phyloP scores from a whole-genome alignment of 371 early-diverging fungal genomes.

The Zopfochytrium polystomum region DNA sequence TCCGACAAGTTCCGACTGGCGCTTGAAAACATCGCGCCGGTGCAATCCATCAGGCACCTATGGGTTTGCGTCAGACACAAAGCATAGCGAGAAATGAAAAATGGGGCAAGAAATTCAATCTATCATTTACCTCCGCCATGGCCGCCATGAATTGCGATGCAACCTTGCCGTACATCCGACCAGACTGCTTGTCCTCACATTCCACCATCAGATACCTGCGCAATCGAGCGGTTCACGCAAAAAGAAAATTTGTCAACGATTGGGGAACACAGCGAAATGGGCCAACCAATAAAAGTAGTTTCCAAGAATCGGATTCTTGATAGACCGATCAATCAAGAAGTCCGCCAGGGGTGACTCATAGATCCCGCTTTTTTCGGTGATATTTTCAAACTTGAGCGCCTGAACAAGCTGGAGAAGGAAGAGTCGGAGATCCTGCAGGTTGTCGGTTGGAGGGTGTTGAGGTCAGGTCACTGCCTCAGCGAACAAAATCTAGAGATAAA shows the following conservation, averaged over 20 bases:
- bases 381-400: conserved; percentile 88
- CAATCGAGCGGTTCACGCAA: neutral
- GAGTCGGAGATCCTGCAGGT: conserved; percentile 72
- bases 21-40: conserved; percentile 67
- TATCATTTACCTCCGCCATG: conserved; percentile 55
- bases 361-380: conserved; percentile 34
- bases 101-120: neutral
- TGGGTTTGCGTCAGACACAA: no score
- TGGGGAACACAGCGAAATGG: neutral
- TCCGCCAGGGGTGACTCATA: conserved; percentile 75
- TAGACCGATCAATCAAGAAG: conserved; percentile 82
- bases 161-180: conserved; percentile 84
- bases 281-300: conserved; percentile 87
- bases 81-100: neutral
- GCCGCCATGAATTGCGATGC: conserved; percentile 73
- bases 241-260: no score
- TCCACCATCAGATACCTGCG: conserved; percentile 93
- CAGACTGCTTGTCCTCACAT: conserved; percentile 59
- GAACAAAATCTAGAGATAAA: no score
- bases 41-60: conserved; percentile 62
- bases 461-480: neutral
- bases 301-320: conserved; percentile 76
- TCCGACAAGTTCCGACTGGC: conserved; percentile 82
- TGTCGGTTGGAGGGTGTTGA: neutral
- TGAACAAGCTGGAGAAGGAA: conserved; percentile 95